Conservation (phyloP, 352 stramenopile species). For the Pythium aquatile region DNA sequence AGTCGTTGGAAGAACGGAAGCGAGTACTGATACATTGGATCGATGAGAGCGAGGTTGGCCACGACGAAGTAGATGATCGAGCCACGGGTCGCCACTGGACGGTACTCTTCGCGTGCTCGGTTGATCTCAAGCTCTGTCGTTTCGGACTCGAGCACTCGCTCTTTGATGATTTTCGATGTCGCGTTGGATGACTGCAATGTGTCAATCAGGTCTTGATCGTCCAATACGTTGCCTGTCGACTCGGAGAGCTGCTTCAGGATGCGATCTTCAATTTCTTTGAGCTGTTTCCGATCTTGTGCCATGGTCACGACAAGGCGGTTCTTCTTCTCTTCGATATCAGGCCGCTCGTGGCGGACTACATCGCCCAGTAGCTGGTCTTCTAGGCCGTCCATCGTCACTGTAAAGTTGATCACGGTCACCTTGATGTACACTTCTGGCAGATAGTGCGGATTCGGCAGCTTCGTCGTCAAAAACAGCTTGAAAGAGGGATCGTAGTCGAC, state of each 20-base stretch:
- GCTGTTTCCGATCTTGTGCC: conserved; percentile 91
- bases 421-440: conserved; percentile 95
- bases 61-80: conserved; percentile 96
- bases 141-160: conserved; percentile 90
- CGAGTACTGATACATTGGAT: conserved; percentile 97
- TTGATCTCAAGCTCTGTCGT: conserved; percentile 92
- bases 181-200: conserved; percentile 86
- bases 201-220: conserved; percentile 90
- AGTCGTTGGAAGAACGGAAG: conserved; percentile 91
- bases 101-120: conserved; percentile 86
- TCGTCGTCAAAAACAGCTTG: conserved; percentile 90
- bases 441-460: conserved; percentile 94
- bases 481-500: conserved; percentile 93
- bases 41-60: conserved; percentile 88
- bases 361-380: conserved; percentile 92
- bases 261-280: conserved; percentile 92
- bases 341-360: conserved; percentile 89
- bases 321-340: conserved; percentile 94
- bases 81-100: conserved; percentile 86
- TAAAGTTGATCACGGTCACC: conserved; percentile 96
- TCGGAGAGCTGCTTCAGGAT: conserved; percentile 93
- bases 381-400: conserved; percentile 92
- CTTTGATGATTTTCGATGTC: conserved; percentile 84
- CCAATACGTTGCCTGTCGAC: conserved; percentile 90
- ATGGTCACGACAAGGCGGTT: conserved; percentile 92